Base-by-base conservation (phyloP, 108 stramenopile genomes). In the Hondaea fermentalgiana region DNA sequence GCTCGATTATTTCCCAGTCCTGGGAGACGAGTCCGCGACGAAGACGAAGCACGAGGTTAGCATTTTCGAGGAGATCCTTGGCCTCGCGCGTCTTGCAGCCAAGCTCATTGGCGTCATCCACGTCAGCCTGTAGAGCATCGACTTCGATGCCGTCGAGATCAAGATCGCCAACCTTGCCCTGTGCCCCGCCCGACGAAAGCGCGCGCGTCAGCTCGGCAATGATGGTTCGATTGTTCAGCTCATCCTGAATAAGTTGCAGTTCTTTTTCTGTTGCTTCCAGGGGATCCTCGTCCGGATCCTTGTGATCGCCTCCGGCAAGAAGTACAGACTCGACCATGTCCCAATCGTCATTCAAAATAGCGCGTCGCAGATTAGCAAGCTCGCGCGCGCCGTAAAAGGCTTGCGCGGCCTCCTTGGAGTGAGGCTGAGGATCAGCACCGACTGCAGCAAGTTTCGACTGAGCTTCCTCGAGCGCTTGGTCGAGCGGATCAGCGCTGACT, bases 201-300 rank as follows among this genome's bases (percentile, higher is more conserved):
- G 89, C 72, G 5, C 35, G 14, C 28, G 83, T 88, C 23, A 89
- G 83, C 6, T 43, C 49, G 16, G 72, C 47, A 6, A 87, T 57
- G 28, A 89, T 60, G 59, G 45, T 59, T 4, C 89, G 57, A 69
- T 89, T 89, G 12, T 89, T 88, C n/a, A 87, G 83, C 83, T 89
- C 89, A 28, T 89, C 89, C 83, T 89, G 89, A 10, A 88, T 69
- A 16, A 89, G 89, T 87, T 76, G 58, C 28, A 89, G 58, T 58
- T 89, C 89, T n/a, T 17, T 23, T 8, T 88, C 28, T 23, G 49
- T 69, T 6, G 19, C 87, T 23, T 83, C 58, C 42, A 17, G 5
- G 72, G 44, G 43, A 19, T 42, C 89, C 16, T 83, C 58, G 43
- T 23, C 23, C 25, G 44, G 43, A 12, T 42, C 64, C 19, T 72